phyloP scores from a whole-genome alignment of 2,329 filamentous ascomycete genomes.

The Herpotrichia juniperi region DNA sequence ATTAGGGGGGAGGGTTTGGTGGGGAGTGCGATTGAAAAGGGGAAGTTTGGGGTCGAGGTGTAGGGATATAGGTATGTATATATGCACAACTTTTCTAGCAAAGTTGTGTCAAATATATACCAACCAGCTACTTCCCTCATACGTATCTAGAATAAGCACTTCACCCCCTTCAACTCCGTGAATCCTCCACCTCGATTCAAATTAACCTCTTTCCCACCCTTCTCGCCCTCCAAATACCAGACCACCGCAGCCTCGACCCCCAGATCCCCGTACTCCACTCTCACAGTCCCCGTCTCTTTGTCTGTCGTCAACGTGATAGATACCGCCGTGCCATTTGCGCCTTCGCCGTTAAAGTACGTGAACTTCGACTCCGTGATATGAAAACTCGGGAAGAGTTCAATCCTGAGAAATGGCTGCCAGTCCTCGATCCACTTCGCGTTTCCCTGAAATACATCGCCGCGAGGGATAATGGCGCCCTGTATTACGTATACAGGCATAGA shows the following conservation, averaged over 20 bases:
- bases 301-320: constrained; percentile 17
- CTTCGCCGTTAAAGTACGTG: constrained; percentile 29
- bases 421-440: constrained; percentile 43
- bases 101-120: no score
- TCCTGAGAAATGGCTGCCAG: constrained; percentile 34
- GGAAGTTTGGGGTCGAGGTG: constrained; percentile 32
- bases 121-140: not conserved
- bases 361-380: constrained; percentile 29
- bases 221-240: constrained; percentile 14
- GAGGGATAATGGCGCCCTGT: constrained; percentile 41
- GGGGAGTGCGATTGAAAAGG: constrained; percentile 79
- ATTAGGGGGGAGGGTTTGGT: constrained; percentile 90
- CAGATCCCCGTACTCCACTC: constrained; percentile 21
- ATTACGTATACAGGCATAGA: constrained; percentile 40
- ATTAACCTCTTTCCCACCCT: constrained; percentile 10
- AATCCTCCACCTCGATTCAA: constrained; percentile 12
- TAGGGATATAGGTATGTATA: no score
- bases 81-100: no score
- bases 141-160: constrained; percentile 9
- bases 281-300: constrained; percentile 11
- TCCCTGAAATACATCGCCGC: constrained; percentile 41
- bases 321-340: constrained; percentile 10
- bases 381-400: constrained; percentile 40
- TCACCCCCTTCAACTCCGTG: constrained; percentile 7
- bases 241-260: constrained; percentile 18